Conservation (phyloP, 768 basidiomycete genomes). For the Leucocoprinus birnbaumii region DNA sequence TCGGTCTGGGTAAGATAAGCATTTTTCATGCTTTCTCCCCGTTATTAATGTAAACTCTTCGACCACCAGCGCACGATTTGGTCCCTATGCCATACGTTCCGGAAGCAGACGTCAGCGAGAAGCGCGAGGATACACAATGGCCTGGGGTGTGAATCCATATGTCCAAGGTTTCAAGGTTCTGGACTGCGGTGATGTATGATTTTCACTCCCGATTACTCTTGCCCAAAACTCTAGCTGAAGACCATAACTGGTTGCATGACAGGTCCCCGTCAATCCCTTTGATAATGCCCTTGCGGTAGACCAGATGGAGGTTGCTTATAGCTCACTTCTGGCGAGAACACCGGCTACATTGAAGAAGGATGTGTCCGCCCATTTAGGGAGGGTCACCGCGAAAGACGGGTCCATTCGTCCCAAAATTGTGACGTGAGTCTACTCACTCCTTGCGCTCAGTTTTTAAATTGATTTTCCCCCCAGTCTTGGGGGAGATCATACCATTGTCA, state of each 20-base stretch:
- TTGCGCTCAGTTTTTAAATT: slow-evolving; percentile 4
- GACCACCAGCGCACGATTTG: slow-evolving; percentile 71
- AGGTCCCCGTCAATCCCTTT: slow-evolving; percentile 78
- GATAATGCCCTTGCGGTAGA: slow-evolving; percentile 83
- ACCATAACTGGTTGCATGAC: neutral
- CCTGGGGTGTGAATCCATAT: slow-evolving; percentile 74
- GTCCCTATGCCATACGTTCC: slow-evolving; percentile 80
- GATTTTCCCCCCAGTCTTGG: slow-evolving; percentile 51
- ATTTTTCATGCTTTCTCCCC: neutral
- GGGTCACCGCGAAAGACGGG: slow-evolving; percentile 48
- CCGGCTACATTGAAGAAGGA: slow-evolving; percentile 34
- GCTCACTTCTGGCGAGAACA: slow-evolving; percentile 64
- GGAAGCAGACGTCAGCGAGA: slow-evolving; percentile 69
- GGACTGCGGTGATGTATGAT: slow-evolving; percentile 80
- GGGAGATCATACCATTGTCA: slow-evolving; percentile 85
- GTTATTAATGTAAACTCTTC: neutral
- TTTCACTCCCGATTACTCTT: neutral
- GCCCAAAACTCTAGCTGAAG: neutral
- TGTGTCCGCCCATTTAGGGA: slow-evolving; percentile 28
- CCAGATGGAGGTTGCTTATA: slow-evolving; percentile 86
- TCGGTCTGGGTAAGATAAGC: slow-evolving; percentile 40
- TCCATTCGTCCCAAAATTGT: slow-evolving; percentile 72
- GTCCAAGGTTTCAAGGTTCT: slow-evolving; percentile 53
- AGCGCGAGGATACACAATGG: slow-evolving; percentile 57
- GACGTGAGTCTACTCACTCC: slow-evolving; percentile 32